Percentiles rank a stretch among this genome's conserved stretches.
Conservation (phyloP, 371 early-diverging fungal species). For the Syncephalis plumigaleata region DNA sequence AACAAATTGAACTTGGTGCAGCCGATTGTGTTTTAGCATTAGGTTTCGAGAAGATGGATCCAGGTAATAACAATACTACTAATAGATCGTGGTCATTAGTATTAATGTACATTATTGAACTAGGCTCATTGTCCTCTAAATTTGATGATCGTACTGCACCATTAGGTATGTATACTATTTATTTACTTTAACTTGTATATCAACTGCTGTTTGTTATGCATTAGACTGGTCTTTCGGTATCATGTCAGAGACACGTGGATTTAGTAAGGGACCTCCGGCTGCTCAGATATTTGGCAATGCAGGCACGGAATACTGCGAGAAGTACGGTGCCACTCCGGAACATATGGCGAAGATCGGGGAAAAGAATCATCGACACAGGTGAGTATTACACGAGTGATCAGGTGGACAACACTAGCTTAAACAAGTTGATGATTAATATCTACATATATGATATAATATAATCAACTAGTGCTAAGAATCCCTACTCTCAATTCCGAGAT, state of each 20-base stretch:
- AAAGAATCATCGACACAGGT: constrained; percentile 58
- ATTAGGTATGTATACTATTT: constrained; percentile 14
- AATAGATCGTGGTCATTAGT: too few relatives aligned
- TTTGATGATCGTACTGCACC: constrained; percentile 49
- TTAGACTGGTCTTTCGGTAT: constrained; percentile 29
- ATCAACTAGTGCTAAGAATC: constrained; percentile 35
- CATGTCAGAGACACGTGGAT: constrained; percentile 35
- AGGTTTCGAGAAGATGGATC: constrained; percentile 63
- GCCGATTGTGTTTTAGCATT: constrained; percentile 60
- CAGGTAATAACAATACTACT: constrained; percentile 14
- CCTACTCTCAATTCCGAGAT: constrained; percentile 62
- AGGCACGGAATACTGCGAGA: constrained; percentile 49
- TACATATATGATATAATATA: too few relatives aligned
- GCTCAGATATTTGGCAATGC: constrained; percentile 68
- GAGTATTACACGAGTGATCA: not conserved
- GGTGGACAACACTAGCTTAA: too few relatives aligned
- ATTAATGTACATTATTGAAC: too few relatives aligned
- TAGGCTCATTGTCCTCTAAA: constrained; percentile 30
- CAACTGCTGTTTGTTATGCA: not conserved
- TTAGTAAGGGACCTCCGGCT: constrained; percentile 39
- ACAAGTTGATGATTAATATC: too few relatives aligned
- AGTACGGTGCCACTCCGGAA: constrained; percentile 32
- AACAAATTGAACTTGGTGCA: constrained; percentile 38
- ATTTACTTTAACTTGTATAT: not conserved
- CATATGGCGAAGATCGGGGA: constrained; percentile 54